A percentile compares a stretch with the other conserved stretches of the same genome.
Conservation (phyloP, 768 basidiomycete species). For the Russula earlei region DNA sequence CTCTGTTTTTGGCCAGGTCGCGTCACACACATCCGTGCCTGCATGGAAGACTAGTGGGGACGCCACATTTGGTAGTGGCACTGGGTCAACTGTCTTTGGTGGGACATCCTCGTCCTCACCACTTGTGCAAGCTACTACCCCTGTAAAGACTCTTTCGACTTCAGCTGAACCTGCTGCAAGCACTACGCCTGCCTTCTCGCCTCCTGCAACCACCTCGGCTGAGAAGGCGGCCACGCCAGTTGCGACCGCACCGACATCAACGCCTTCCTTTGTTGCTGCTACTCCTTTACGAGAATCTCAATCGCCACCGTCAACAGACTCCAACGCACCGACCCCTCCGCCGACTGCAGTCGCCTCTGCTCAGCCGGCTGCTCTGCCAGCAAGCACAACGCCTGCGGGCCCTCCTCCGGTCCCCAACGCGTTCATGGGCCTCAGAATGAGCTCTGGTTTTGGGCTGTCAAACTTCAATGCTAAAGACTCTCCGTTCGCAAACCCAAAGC, state of each 20-base stretch:
- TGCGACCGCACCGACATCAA: neutral
- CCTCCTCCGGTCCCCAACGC: constrained; percentile 16
- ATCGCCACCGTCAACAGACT: neutral
- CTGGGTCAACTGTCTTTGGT: constrained; percentile 9
- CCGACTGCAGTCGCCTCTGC: neutral
- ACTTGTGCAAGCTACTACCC: neutral
- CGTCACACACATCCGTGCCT: constrained; percentile 1
- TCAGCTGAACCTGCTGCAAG: constrained; percentile 1
- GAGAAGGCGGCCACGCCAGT: neutral
- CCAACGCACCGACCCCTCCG: constrained; percentile 1
- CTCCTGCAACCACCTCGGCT: neutral
- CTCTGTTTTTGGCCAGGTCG: constrained; percentile 9
- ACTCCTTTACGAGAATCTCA: neutral
- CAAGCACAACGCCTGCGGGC: constrained; percentile 23
- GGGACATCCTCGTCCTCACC: neutral
- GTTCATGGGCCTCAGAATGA: constrained; percentile 17
- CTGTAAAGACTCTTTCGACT: neutral
- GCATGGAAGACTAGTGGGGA: constrained; percentile 17
- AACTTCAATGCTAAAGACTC: constrained; percentile 20
- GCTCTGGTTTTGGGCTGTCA: constrained; percentile 13
- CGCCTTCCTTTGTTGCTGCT: neutral
- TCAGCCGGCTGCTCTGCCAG: neutral
- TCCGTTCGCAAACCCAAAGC: constrained; percentile 22
- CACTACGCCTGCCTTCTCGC: constrained; percentile 13
- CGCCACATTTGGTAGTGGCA: neutral